A percentile compares a stretch with the other conserved stretches of the same genome.
Evolutionary conservation across 768 basidiomycete genomes (phyloP).

Genomic region (Xerocomus brunneocitrinus): DNA sequence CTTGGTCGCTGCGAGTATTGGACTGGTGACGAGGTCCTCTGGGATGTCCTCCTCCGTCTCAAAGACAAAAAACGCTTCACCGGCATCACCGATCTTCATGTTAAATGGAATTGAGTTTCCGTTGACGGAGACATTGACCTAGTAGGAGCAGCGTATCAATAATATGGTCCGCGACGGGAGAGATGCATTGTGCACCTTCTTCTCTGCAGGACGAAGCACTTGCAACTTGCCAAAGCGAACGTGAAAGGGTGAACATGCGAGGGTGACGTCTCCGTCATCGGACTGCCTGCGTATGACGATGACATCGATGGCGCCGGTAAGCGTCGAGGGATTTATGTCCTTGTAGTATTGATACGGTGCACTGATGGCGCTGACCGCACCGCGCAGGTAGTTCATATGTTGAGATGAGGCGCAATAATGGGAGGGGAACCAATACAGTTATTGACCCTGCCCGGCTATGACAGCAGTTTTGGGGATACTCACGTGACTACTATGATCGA

Average conservation of each 20-base stretch:
- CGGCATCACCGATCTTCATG: slow-evolving; percentile 99
- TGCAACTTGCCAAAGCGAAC: slow-evolving; percentile 98
- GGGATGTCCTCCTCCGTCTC: slow-evolving; percentile 96
- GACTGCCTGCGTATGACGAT: slow-evolving; percentile 82
- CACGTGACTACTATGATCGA: slow-evolving; percentile 15
- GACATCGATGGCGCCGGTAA: slow-evolving; percentile 98
- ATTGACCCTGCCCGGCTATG: slow-evolving; percentile 11
- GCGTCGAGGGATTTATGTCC: slow-evolving; percentile 92
- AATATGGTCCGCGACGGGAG: background rate
- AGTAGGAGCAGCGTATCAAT: background rate
- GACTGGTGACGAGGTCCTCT: slow-evolving; percentile 89
- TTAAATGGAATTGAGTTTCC: slow-evolving; percentile 81
- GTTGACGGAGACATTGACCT: slow-evolving; percentile 91
- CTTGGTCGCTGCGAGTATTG: slow-evolving; percentile 67
- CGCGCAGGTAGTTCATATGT: slow-evolving; percentile 82
- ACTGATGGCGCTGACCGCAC: slow-evolving; percentile 79
- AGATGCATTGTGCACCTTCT: slow-evolving; percentile 54
- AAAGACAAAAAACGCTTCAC: slow-evolving; percentile 98
- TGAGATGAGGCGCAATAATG: background rate
- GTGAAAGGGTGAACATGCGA: slow-evolving; percentile 94
- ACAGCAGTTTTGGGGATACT: slow-evolving; percentile 11
- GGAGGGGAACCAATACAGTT: slow-evolving; percentile 1
- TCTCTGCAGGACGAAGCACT: slow-evolving; percentile 89
- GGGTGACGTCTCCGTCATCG: slow-evolving; percentile 57
- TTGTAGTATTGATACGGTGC: slow-evolving; percentile 89